A percentile compares a stretch with the other conserved stretches of the same genome.
Conservation (phyloP, 768 basidiomycete species). For the Xerocomellus intermedius region DNA sequence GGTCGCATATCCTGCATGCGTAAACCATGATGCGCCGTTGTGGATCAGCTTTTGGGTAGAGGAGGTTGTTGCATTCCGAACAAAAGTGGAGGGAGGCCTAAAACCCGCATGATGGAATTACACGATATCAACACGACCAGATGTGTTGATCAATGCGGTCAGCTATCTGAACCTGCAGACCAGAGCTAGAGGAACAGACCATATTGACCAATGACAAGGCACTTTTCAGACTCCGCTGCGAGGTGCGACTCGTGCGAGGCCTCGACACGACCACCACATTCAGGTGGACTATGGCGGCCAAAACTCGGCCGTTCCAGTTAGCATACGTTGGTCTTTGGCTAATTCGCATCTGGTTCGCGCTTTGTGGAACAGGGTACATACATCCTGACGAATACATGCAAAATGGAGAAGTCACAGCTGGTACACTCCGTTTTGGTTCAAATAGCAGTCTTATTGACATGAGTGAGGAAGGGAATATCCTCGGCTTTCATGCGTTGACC, state of each 20-base stretch:
- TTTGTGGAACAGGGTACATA: constrained; percentile 38
- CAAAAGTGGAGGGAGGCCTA: constrained; percentile 89
- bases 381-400: constrained; percentile 45
- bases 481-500: constrained; percentile 26
- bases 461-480: constrained; percentile 24
- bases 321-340: constrained; percentile 28
- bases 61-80: constrained; percentile 91
- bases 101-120: background rate
- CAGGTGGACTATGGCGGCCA: constrained; percentile 6
- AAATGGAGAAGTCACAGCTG: constrained; percentile 39
- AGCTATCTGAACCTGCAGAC: constrained; percentile 11
- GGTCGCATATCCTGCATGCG: constrained; percentile 86
- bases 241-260: too few species aligned
- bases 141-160: constrained; percentile 7
- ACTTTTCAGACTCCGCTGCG: constrained; percentile 30
- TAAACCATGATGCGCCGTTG: constrained; percentile 85
- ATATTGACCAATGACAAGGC: constrained; percentile 19
- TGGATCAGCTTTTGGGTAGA: constrained; percentile 91
- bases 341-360: constrained; percentile 29
- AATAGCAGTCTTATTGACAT: constrained; percentile 5
- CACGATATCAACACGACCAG: background rate
- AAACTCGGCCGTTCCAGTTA: constrained; percentile 14
- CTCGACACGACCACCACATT: background rate
- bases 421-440: constrained; percentile 19
- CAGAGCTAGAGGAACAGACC: constrained; percentile 24